A percentile compares a stretch with the other conserved stretches of the same genome.
phyloP scores from a whole-genome alignment of 225 moss, liverwort and hornwort genomes.

The Pleurozium schreberi region DNA sequence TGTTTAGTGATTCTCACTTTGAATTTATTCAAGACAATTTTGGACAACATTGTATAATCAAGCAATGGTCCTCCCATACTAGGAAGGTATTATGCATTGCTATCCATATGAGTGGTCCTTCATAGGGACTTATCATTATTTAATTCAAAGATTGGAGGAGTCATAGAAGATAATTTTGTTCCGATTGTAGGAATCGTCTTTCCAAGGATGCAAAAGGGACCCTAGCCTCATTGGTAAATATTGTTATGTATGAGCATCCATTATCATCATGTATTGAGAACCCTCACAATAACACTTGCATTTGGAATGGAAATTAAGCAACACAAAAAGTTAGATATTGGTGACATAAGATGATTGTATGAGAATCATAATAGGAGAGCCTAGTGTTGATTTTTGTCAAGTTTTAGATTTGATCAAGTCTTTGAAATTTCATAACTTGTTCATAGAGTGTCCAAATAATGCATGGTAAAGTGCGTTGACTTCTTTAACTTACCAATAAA shows the following conservation, averaged over 20 bases:
- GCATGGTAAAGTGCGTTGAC: not conserved
- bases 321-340: not conserved
- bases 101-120: too few species aligned
- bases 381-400: not conserved
- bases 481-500: not conserved
- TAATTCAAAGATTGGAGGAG: not conserved
- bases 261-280: not conserved
- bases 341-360: too few species aligned
- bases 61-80: too few species aligned
- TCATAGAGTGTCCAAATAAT: not conserved
- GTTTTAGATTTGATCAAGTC: not conserved
- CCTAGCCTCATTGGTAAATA: too few species aligned
- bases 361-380: rapidly evolving
- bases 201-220: not conserved
- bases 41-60: not conserved
- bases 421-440: not conserved
- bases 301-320: not conserved
- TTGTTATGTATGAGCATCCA: too few species aligned
- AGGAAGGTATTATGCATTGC: not conserved
- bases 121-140: rapidly evolving
- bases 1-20: not conserved
- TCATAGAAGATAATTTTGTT: not conserved
- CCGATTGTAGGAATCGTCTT: rapidly evolving
- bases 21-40: not conserved
- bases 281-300: not conserved